These are phyloP conservation scores for Oenanthe sinensis DNA, from an alignment of 129 eudicot genomes.

Conservation along the genomic window DNA sequence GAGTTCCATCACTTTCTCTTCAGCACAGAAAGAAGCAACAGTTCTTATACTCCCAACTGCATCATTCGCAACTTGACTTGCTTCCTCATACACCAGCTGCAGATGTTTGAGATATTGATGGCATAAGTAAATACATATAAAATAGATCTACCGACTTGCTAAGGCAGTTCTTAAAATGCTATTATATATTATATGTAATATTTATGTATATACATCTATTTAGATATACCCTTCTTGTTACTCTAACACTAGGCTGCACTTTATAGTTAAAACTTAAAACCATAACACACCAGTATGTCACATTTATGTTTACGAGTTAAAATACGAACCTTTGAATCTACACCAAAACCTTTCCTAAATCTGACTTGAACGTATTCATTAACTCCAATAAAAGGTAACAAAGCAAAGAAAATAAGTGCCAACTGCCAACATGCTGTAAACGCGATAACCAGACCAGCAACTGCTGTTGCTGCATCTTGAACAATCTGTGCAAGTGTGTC, in stretches of 20 bases:
- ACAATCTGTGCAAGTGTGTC: slow-evolving; percentile 77
- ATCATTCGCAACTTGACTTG: slow-evolving; percentile 84
- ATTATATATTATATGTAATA: neutral
- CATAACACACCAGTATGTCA: neutral
- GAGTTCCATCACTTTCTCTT: slow-evolving; percentile 68
- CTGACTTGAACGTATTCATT: slow-evolving; percentile 59
- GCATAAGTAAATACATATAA: neutral
- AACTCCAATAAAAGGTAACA: slow-evolving; percentile 55
- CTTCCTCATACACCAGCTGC: slow-evolving; percentile 80
- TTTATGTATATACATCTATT: too few relatives aligned
- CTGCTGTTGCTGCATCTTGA: slow-evolving; percentile 48
- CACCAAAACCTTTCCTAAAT: slow-evolving; percentile 82
- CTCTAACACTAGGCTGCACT: neutral
- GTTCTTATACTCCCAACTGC: slow-evolving; percentile 92
- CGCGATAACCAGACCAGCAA: slow-evolving; percentile 55
- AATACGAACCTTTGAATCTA: slow-evolving; percentile 73
- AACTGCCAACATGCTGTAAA: slow-evolving; percentile 75
- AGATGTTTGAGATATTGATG: neutral
- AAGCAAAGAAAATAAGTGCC: slow-evolving; percentile 63
- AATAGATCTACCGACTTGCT: neutral
- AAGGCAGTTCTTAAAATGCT: neutral
- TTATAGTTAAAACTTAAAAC: neutral
- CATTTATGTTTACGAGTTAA: neutral
- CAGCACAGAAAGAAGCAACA: slow-evolving; percentile 82
- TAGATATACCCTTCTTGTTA: neutral